A percentile compares a stretch with the other conserved stretches of the same genome.
Evolutionary conservation across 345 rosid genomes (phyloP).

Genomic region (Sisymbrium altissimum): DNA sequence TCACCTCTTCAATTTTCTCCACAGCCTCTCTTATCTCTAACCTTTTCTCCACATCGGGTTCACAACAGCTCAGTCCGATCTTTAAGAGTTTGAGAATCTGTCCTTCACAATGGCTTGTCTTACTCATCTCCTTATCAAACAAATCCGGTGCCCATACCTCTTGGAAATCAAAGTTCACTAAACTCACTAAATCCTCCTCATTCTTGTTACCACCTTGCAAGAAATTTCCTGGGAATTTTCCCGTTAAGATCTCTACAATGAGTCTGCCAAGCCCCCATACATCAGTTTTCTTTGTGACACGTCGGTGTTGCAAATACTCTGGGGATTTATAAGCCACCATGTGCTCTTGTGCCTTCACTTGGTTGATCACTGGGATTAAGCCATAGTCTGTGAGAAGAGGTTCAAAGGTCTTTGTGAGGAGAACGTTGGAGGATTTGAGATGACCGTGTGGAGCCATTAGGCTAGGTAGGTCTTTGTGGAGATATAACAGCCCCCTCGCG

Average conservation of each 20-base stretch:
- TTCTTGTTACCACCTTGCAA: slow-evolving; percentile 45
- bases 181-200: slow-evolving; percentile 47
- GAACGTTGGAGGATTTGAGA: slow-evolving; percentile 85
- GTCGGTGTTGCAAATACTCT: slow-evolving; percentile 51
- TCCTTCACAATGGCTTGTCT: slow-evolving; percentile 30
- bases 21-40: slow-evolving; percentile 57
- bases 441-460: slow-evolving; percentile 85
- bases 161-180: slow-evolving; percentile 42
- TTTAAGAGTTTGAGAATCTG: slow-evolving; percentile 53
- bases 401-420: slow-evolving; percentile 47
- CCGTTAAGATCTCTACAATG: slow-evolving; percentile 31
- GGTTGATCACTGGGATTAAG: slow-evolving; percentile 71
- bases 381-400: slow-evolving; percentile 79
- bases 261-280: slow-evolving; percentile 84
- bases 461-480: slow-evolving; percentile 67
- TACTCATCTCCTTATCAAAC: slow-evolving; percentile 62
- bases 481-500: slow-evolving; percentile 56
- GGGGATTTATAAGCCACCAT: slow-evolving; percentile 97
- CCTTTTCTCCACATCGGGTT: slow-evolving; percentile 67
- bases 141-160: slow-evolving; percentile 34
- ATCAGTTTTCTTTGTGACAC: slow-evolving; percentile 26
- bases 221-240: slow-evolving; percentile 56
- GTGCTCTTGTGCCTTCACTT: slow-evolving; percentile 61
- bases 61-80: slow-evolving; percentile 72
- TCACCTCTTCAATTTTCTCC: slow-evolving; percentile 61